These are phyloP conservation scores for Blastomyces emzantsi DNA, from an alignment of 2,329 filamentous ascomycete genomes.

Conservation along the genomic window DNA sequence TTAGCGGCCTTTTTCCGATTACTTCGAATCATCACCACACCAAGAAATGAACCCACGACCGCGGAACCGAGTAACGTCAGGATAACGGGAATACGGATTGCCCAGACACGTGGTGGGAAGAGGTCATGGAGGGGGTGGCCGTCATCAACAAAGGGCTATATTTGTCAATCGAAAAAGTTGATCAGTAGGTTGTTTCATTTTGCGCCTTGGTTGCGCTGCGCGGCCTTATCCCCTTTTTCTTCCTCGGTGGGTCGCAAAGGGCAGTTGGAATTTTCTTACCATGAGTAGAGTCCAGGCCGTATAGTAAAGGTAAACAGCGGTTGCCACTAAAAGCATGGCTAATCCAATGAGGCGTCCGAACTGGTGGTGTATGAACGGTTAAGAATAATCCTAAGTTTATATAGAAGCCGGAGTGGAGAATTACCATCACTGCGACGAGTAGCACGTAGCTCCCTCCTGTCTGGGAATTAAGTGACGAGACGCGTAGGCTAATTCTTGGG, in stretches of 20 bases:
- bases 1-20: slow-evolving; percentile 97
- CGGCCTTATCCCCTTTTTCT: neutral
- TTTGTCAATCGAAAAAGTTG: neutral
- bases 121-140: slow-evolving; percentile 88
- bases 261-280: slow-evolving; percentile 46
- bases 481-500: neutral
- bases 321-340: slow-evolving; percentile 66
- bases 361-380: slow-evolving; percentile 43
- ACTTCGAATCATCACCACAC: slow-evolving; percentile 97
- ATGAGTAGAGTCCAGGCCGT: slow-evolving; percentile 96
- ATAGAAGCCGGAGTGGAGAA: neutral
- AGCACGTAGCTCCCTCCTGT: neutral
- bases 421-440: slow-evolving; percentile 15
- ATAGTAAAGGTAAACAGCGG: slow-evolving; percentile 79
- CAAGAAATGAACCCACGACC: slow-evolving; percentile 91
- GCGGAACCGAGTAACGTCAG: slow-evolving; percentile 84
- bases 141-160: slow-evolving; percentile 89
- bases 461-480: neutral
- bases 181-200: slow-evolving; percentile 4
- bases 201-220: neutral
- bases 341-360: slow-evolving; percentile 80
- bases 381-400: slow-evolving; percentile 5
- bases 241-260: neutral
- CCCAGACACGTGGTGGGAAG: slow-evolving; percentile 97
- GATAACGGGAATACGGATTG: slow-evolving; percentile 96